These are phyloP conservation scores for Geotrichum carabidarum DNA, from an alignment of 1,139 yeast genomes.

Conservation along the genomic window DNA sequence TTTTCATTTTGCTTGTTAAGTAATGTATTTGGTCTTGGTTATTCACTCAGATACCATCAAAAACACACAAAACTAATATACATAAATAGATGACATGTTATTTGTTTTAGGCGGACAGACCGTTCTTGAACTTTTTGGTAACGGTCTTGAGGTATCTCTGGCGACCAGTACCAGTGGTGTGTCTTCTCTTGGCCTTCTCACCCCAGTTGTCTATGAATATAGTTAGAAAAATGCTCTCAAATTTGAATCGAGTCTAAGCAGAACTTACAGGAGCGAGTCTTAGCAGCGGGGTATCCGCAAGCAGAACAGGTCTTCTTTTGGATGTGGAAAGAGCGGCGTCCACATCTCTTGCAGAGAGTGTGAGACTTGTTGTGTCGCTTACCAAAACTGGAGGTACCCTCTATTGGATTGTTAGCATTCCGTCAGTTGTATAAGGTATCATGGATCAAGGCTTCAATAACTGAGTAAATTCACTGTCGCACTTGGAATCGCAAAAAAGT, in stretches of 20 bases:
- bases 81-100: slow-evolving; percentile 14
- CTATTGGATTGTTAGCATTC: slow-evolving; percentile 39
- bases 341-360: slow-evolving; percentile 99
- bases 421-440: background rate
- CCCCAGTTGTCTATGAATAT: slow-evolving; percentile 88
- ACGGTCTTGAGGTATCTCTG: slow-evolving; percentile 97
- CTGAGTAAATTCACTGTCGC: background rate
- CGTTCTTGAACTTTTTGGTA: slow-evolving; percentile 97
- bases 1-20: background rate
- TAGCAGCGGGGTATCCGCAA: slow-evolving; percentile 99
- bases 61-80: slow-evolving; percentile 10
- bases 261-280: slow-evolving; percentile 58
- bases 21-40: slow-evolving; percentile 2
- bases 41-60: background rate
- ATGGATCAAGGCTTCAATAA: background rate
- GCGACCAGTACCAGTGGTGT: slow-evolving; percentile 99
- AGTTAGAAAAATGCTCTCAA: slow-evolving; percentile 1
- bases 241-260: slow-evolving; percentile 1
- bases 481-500: too few species aligned
- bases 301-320: slow-evolving; percentile 99
- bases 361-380: slow-evolving; percentile 99
- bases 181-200: slow-evolving; percentile 98
- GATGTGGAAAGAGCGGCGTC: slow-evolving; percentile 96
- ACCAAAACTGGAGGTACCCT: slow-evolving; percentile 99
- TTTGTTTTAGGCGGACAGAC: slow-evolving; percentile 81